Base-by-base conservation (phyloP, 2,329 filamentous ascomycete genomes). In the Botrytis squamosa region DNA sequence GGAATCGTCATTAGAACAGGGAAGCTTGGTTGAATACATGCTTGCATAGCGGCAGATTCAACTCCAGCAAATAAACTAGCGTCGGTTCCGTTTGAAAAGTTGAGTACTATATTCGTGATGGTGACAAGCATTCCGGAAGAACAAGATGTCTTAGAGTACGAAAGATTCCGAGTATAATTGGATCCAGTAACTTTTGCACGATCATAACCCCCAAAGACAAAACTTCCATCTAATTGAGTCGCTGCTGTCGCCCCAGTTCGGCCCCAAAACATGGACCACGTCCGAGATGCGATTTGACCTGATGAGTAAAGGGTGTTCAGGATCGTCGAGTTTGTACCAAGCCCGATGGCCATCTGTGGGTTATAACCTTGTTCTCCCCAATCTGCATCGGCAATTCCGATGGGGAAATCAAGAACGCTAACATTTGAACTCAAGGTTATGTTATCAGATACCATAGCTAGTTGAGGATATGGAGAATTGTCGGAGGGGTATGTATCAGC, bases 351-450 rank as follows among this genome's bases (percentile, higher is more conserved):
- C 60, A 57, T 67, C 16, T 67, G 60, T 3, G 60, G 71, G 33
- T 68, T 46, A 57, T 72, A 72, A 9, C 71, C n/a, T 46, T 72
- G 71, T n/a, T 68, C 71, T 16, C 63, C 71, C 60, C 71, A 72
- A 29, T 67, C 71, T 33, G 71, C 62, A 18, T 52, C 7, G 1
- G 71, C 20, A 25, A 72, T 72, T 25, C 71, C 71, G 4, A 72
- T 52, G 8, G 60, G 46, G 16, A 67, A 60, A 10, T 72, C 10
- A 5, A 22, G 8, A 3, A 59, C 5, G 36, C 29, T 72, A 10
- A 69, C 22, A 46, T 72, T 72, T 33, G 60, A 57, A 42, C 66
- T 72, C 14, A 72, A 9, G 2, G 40, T 44, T 9, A 59, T 40
- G 40, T 66, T 60, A 1, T 72, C 71, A 6, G 62, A 42, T 33